Base-by-base conservation (phyloP, 2,329 filamentous ascomycete species). In the Dactylonectria macrodidyma region DNA sequence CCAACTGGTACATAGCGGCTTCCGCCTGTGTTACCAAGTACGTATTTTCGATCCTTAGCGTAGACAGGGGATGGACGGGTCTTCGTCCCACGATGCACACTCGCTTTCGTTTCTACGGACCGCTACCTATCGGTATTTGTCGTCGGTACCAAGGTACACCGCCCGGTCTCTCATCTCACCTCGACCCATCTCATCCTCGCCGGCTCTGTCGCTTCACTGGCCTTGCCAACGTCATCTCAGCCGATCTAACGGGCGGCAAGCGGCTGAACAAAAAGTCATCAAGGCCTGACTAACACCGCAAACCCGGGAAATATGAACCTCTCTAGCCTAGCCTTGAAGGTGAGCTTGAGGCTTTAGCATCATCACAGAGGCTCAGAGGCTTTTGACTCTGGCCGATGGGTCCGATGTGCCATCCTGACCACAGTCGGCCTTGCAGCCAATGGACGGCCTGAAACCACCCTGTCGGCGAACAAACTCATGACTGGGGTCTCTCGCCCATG, bases 391-490 rank as follows among this genome's bases (percentile, higher is more conserved):
- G 50, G 11, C 51, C 33, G 33, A 54, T 54, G 50, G 50, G 30
- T 54, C 50, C 30, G n/a, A 54, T 54, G 48, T 52, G 51, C 62
- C 56, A 69, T 62, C 58, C 50, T 52, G 58, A 44, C 54, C 65
- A 59, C 62, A 68, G 55, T 61, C 66, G 62, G 30, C 50, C 33
- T 30, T 34, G 61, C 30, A 66, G 51, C 78, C 78, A 80, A 80
- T 80, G 56, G 64, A 56, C 48, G 55, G 33, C 59, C 50, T 69
- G 64, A 66, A 55, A 66, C 56, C 47, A 68, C 75, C 71, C 72
- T 70, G 75, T 70, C 69, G 60, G 63, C 61, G 75, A 79, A 77
- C 75, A 78, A 77, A 70, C 74, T 76, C 71, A 68, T 58, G 66
- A 66, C 76, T 73, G 64, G 76, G 73, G 52, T 69, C 58, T 72